Evolutionary conservation across 306 rosid species (phyloP), one percentile per base, ranked within the genome.

Genomic region (Dryas alaskensis): DNA sequence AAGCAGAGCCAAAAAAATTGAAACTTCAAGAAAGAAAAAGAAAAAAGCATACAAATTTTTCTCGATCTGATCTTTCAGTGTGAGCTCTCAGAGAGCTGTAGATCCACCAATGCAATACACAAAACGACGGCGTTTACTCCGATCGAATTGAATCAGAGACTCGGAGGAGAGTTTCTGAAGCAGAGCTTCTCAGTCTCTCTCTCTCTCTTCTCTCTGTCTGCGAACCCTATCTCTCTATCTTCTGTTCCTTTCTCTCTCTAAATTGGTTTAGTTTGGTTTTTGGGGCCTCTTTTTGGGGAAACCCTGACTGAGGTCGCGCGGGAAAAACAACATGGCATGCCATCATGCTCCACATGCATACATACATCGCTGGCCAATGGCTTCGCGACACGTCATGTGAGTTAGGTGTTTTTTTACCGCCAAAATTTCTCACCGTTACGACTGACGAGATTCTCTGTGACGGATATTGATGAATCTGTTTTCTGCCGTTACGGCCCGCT

Each of bases 361-460:
- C 87, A 76, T 81, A 64, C 81, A 78, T 68, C 0, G 0, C 0
- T 0, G 2, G 0, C 82, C 69, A 79, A 79, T 76, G 7, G n/a
- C 0, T 0, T 1, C 0, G 0, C 3, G 81, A 61, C 88, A 61
- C 78, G 84, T 73, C 49, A 46, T 8, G 8, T 9, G 7, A 6
- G 64, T 59, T 69, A 63, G 48, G 76, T 47, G 42, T 19, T 12
- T 72, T 31, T 84, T 81, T 85, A 79, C 88, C 89, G 89, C 89
- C 89, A 85, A 85, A 85, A 73, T 52, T 70, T 73, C 79, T 50
- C 73, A 52, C 79, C 86, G 83, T 85, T 76, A 59, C 67, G 76
- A 7, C 57, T 58, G 75, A 46, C 66, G 78, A 68, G 77, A 69
- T 72, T 75, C 77, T 65, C 74, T 50, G 50, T 31, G 14, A 69